A percentile compares a stretch with the other conserved stretches of the same genome.
phyloP scores from a whole-genome alignment of 2,329 filamentous ascomycete species.

The Ophiosphaerella korrae region DNA sequence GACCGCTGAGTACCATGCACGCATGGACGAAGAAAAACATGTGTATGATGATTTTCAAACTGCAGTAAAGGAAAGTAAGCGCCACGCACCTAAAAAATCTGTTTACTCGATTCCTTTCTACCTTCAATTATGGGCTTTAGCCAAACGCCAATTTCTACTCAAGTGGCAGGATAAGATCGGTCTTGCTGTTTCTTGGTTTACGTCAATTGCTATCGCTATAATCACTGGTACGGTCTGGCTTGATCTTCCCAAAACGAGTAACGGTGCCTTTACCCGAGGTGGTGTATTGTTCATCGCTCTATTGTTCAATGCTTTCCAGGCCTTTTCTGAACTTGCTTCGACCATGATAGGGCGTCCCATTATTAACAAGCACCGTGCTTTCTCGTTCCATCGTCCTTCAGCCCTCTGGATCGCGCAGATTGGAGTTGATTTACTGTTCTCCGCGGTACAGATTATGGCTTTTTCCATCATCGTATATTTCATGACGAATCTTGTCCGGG shows the following conservation, averaged over 20 bases:
- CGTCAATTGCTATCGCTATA: conserved; percentile 74
- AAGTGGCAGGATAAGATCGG: conserved; percentile 86
- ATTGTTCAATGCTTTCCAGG: conserved; percentile 86
- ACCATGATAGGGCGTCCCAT: conserved; percentile 79
- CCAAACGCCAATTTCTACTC: conserved; percentile 82
- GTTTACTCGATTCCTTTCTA: conserved; percentile 86
- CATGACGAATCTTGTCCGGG: conserved; percentile 54
- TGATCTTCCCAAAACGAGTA: conserved; percentile 65
- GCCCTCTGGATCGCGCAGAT: conserved; percentile 85
- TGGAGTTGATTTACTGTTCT: conserved; percentile 75
- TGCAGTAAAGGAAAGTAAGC: conserved; percentile 79
- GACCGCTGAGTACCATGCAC: conserved; percentile 71
- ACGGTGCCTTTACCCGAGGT: conserved; percentile 79
- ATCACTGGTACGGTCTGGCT: conserved; percentile 81
- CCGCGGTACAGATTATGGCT: conserved; percentile 66
- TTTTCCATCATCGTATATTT: conserved; percentile 58
- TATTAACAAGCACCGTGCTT: conserved; percentile 83
- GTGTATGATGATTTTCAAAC: conserved; percentile 76
- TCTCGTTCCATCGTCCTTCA: conserved; percentile 81
- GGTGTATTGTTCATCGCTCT: conserved; percentile 81
- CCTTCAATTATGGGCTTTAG: conserved; percentile 79
- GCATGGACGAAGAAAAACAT: conserved; percentile 67
- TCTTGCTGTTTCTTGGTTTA: conserved; percentile 74
- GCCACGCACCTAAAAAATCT: conserved; percentile 71
- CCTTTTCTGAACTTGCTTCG: conserved; percentile 75